Evolutionary conservation across 345 rosid genomes (phyloP), one percentile per base, ranked within the genome.

Genomic region (Salix suchowensis): DNA sequence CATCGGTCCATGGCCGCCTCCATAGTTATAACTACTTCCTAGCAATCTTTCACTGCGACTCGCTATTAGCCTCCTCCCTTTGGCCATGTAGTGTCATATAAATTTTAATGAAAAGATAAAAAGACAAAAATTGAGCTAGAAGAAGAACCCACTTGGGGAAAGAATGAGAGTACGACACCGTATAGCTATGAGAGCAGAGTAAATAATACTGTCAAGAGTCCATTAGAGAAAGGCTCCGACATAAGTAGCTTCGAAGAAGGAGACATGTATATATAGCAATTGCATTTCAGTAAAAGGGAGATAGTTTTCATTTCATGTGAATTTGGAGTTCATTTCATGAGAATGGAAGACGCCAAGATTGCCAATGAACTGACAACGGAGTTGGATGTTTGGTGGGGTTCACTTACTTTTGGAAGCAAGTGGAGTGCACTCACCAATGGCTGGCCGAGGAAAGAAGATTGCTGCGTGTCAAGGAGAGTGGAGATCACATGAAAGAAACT

Each of bases 11-110:
- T 79, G 79, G 67, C 78, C 78, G 46, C 82, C 71, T 34, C 82
- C 76, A 62, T 72, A 77, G 50, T 81, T 60, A 68, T 82, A 87
- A 68, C 85, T 81, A 67, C 86, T 81, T 0, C 93, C 94, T 0
- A 91, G 73, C 32, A 85, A 82, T 77, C 93, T 84, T 73, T 91
- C 98, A 84, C 99, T 93, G 71, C 89, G 89, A 82, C 94, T 92
- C 3, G 82, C 81, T 58, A 94, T 89, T 70, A 96, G 80, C 77
- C 87, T 86, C 79, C 96, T 87, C 60, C 94, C 92, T n/a, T 84
- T 91, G 55, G 90, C 90, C 94, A 91, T 90, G 34, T 16, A 62
- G 69, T 52, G 74, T 68, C 58, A 70, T n/a, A 71, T 15, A 34
- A 65, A 3, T 34, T 36, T 21, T 34, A 6, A n/a, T 23, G 42